phyloP scores from a whole-genome alignment of 805 yeast genomes.

The Candida piceae region DNA sequence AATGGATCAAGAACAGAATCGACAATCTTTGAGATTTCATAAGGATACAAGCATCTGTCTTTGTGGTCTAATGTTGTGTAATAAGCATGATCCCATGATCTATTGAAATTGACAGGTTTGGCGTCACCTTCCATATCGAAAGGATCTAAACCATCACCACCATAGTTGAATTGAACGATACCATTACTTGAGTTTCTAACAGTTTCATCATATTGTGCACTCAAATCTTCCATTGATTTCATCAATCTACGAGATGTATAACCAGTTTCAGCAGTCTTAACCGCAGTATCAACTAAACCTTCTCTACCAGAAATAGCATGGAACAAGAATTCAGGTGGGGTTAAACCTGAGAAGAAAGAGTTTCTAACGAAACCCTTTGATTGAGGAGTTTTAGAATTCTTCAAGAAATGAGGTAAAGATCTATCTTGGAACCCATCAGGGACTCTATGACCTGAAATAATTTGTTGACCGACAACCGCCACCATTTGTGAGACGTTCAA shows the following conservation, averaged over 20 bases:
- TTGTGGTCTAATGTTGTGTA: conserved; percentile 60
- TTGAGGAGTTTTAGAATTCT: conserved; percentile 94
- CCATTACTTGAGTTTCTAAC: conserved; percentile 95
- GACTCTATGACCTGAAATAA: conserved; percentile 97
- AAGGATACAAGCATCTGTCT: conserved; percentile 63
- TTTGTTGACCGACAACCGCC: conserved; percentile 99
- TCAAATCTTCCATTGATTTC: conserved; percentile 95
- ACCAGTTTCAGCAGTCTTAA: conserved; percentile 98
- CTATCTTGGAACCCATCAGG: conserved; percentile 99
- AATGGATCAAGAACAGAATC: conserved; percentile 56
- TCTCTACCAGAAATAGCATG: conserved; percentile 99
- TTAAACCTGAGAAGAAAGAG: conserved; percentile 87
- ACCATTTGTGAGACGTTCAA: conserved; percentile 99
- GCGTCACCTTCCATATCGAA: conserved; percentile 99
- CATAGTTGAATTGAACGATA: conserved; percentile 95
- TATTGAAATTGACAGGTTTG: conserved; percentile 83
- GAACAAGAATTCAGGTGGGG: conserved; percentile 95
- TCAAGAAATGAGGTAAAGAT: conserved; percentile 93
- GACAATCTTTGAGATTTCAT: conserved; percentile 52
- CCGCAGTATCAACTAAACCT: conserved; percentile 99
- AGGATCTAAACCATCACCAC: conserved; percentile 98
- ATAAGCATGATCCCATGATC: conserved; percentile 92
- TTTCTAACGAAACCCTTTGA: conserved; percentile 97
- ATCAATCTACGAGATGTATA: conserved; percentile 96
- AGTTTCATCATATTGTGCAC: conserved; percentile 88